Evolutionary conservation across 176 grass and related monocot species (phyloP).

Genomic region (sorghum (Sorghum bicolor)): DNA sequence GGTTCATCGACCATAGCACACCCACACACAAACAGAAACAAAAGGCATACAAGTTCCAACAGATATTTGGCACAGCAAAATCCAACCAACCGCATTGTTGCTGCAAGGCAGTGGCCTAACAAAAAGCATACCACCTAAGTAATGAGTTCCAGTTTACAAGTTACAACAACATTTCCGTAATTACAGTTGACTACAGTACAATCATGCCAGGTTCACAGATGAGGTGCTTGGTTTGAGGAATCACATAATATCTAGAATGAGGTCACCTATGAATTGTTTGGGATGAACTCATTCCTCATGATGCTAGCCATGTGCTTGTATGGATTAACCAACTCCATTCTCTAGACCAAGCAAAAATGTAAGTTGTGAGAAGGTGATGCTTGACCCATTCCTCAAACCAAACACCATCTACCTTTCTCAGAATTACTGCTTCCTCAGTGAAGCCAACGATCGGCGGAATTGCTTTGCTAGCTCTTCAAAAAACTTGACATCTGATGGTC

Average conservation of each 20-base stretch:
- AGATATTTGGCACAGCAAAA: no score
- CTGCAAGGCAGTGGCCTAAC: neutral
- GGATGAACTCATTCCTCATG: neutral
- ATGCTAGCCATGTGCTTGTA: neutral
- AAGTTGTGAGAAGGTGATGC: neutral
- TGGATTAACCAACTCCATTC: neutral
- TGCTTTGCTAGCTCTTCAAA: slow-evolving; percentile 60
- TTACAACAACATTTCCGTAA: neutral
- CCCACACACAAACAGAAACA: no score
- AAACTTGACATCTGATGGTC: slow-evolving; percentile 67
- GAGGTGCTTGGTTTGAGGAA: neutral
- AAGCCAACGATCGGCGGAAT: slow-evolving; percentile 45
- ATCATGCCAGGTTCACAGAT: neutral
- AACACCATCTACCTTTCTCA: neutral
- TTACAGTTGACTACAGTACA: neutral
- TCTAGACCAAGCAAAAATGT: neutral
- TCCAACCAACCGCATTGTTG: neutral
- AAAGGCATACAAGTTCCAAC: no score
- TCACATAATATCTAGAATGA: neutral
- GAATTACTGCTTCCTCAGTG: neutral
- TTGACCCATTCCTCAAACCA: neutral
- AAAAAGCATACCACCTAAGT: neutral
- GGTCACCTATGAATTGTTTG: neutral
- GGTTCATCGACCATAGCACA: no score
- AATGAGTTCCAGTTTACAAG: neutral